Base-by-base conservation (phyloP, 805 yeast genomes). In the Wickerhamiella lipophila region DNA sequence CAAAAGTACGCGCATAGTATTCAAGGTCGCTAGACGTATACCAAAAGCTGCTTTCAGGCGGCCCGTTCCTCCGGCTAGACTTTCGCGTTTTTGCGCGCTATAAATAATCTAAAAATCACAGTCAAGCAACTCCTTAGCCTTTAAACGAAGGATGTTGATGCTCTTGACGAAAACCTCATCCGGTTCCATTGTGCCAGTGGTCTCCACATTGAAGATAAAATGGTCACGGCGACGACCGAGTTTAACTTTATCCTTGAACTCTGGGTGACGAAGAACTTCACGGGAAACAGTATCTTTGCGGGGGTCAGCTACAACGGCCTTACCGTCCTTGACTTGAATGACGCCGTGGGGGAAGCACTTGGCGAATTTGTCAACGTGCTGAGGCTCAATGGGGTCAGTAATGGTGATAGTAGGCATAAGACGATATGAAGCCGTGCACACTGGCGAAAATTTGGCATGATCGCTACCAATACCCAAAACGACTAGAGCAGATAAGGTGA, bases 381-480 rank as follows among this genome's bases (percentile, higher is more conserved):
- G 77, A 5, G 96, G 96, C 0, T 67, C 69, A 51, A 92, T 84
- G 43, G 89, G 85, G 53, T 77, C 69, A 7, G 50, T 49, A 15
- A 66, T 66, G 36, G 70, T 63, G 48, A 92, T 86, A 54, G 82
- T 79, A 13, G 98, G 98, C 70, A 92, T 67, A 61, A 92, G 72
- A 67, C 98, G 76, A 68, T 92, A 92, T 12, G 96, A 84, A 2
- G 98, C 96, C 12, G 98, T 92, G 15, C 95, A 77, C 9, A 92
- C 98, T 4, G 98, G 98, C 6, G 96, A 86, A 64, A 85, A 92
- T 67, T 92, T 92, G 52, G 98, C 96, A 66, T 92, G 98, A 65
- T 92, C 98, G 38, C 86, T 68, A 47, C 96, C 98, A 56, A 84
- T 68, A 51, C 98, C 98, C 53, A 89, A 72, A 26, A 88, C 72